Evolutionary conservation across 208 protist species (phyloP).

Genomic region (Wallacemonas collosoma): DNA sequence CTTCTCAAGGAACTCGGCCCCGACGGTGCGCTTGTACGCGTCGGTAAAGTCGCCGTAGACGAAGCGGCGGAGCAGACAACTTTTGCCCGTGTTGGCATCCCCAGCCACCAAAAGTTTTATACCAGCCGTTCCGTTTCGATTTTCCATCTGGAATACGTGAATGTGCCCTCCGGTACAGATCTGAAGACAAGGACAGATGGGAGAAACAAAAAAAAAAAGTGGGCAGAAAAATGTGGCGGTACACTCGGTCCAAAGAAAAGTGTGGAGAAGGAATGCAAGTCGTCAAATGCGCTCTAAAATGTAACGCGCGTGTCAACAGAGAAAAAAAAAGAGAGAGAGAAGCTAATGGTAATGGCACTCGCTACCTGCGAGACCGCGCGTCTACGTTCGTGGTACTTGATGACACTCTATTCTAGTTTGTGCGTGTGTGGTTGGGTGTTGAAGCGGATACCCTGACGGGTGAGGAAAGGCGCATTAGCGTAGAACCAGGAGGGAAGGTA

Average conservation of each 20-base stretch:
- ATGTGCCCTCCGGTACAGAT: background rate
- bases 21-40: conserved; percentile 93
- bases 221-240: too few species aligned
- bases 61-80: conserved; percentile 91
- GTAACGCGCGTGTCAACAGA: background rate
- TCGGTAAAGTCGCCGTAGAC: conserved; percentile 90
- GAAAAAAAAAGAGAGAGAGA: background rate
- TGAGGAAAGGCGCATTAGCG: too few species aligned
- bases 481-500: too few species aligned
- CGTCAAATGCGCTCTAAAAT: too few species aligned
- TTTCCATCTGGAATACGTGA: conserved; percentile 2
- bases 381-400: too few species aligned
- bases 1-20: conserved; percentile 94
- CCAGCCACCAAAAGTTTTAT: conserved; percentile 96
- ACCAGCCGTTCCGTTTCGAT: background rate
- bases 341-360: background rate
- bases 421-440: too few species aligned
- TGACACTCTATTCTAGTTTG: too few species aligned
- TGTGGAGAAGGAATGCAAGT: too few species aligned
- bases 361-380: too few species aligned
- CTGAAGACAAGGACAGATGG: background rate
- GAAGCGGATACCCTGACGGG: too few species aligned
- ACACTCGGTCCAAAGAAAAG: too few species aligned
- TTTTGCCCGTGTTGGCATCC: conserved; percentile 95
- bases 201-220: background rate